A percentile compares a stretch with the other conserved stretches of the same genome.
Evolutionary conservation across 2,329 filamentous ascomycete genomes (phyloP).

Genomic region (Knoxdaviesia proteae): DNA sequence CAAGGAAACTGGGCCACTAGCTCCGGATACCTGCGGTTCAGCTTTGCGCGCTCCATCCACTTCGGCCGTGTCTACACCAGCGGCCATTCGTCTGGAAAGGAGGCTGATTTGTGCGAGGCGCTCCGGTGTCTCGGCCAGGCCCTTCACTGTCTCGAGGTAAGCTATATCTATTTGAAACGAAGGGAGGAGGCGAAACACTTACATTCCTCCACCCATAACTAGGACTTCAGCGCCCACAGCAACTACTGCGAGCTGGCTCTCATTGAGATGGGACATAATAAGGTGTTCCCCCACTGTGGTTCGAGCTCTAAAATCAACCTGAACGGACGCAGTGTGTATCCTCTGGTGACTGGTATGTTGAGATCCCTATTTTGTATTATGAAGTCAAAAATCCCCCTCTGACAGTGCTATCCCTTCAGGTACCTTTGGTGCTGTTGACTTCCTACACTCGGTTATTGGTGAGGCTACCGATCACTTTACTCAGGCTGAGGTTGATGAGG

Average conservation of each 20-base stretch:
- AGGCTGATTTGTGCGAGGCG: slow-evolving; percentile 63
- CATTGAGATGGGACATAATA: slow-evolving; percentile 45
- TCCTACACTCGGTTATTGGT: slow-evolving; percentile 53
- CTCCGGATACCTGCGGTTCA: slow-evolving; percentile 61
- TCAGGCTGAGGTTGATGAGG: slow-evolving; percentile 66
- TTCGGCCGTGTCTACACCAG: slow-evolving; percentile 56
- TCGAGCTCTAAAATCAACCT: slow-evolving; percentile 41
- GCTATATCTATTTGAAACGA: neutral
- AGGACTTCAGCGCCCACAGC: slow-evolving; percentile 58
- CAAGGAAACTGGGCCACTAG: slow-evolving; percentile 75
- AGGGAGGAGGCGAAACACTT: neutral
- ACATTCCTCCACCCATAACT: neutral
- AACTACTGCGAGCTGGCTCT: slow-evolving; percentile 67
- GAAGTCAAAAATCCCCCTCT: slow-evolving; percentile 23
- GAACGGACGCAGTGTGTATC: slow-evolving; percentile 40
- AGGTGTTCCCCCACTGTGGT: slow-evolving; percentile 60
- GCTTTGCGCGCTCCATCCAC: slow-evolving; percentile 54
- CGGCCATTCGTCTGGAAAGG: slow-evolving; percentile 34
- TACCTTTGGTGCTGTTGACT: slow-evolving; percentile 64
- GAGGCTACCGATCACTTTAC: slow-evolving; percentile 72
- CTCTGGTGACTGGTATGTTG: slow-evolving; percentile 41
- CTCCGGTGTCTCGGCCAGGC: slow-evolving; percentile 57
- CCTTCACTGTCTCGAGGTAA: slow-evolving; percentile 47
- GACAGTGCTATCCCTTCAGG: no score
- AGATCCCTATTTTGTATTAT: slow-evolving; percentile 22